Evolutionary conservation across 2,329 filamentous ascomycete genomes (phyloP).

Genomic region (Aureobasidium pullulans): DNA sequence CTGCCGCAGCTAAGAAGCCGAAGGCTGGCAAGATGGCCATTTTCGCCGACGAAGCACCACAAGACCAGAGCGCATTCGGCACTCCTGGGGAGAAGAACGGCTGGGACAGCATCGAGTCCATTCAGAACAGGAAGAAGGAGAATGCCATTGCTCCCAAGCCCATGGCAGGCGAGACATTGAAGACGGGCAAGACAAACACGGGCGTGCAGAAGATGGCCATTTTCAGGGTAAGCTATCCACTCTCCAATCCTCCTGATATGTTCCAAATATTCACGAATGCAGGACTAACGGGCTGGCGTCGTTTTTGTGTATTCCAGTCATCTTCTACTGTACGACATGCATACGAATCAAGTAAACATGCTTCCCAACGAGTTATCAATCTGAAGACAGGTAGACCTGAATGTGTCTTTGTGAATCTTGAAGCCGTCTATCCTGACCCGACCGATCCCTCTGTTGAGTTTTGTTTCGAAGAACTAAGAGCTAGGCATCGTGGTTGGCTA

Average conservation of each 20-base stretch:
- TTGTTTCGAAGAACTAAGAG: constrained; percentile 88
- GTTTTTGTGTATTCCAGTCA: constrained; percentile 16
- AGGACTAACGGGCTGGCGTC: constrained; percentile 67
- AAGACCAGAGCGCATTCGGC: constrained; percentile 45
- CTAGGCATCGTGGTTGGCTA: constrained; percentile 63
- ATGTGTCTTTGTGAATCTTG: constrained; percentile 78
- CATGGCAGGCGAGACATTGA: constrained; percentile 86
- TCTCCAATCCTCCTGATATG: constrained; percentile 31
- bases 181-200: constrained; percentile 75
- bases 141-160: constrained; percentile 79
- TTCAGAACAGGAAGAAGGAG: constrained; percentile 88
- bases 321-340: constrained; percentile 13
- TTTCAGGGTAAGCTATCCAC: constrained; percentile 73
- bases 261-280: constrained; percentile 74
- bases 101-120: constrained; percentile 86
- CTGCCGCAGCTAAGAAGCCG: constrained; percentile 50
- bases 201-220: constrained; percentile 75
- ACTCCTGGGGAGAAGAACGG: constrained; percentile 50
- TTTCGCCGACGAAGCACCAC: constrained; percentile 61
- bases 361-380: constrained; percentile 75
- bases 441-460: constrained; percentile 63
- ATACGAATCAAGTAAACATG: constrained; percentile 30
- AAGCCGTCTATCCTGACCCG: constrained; percentile 74
- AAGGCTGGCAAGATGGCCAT: constrained; percentile 79
- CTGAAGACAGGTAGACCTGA: constrained; percentile 76